Conservation (phyloP, 495 filamentous ascomycete genomes). For the Penicillium nucicola region DNA sequence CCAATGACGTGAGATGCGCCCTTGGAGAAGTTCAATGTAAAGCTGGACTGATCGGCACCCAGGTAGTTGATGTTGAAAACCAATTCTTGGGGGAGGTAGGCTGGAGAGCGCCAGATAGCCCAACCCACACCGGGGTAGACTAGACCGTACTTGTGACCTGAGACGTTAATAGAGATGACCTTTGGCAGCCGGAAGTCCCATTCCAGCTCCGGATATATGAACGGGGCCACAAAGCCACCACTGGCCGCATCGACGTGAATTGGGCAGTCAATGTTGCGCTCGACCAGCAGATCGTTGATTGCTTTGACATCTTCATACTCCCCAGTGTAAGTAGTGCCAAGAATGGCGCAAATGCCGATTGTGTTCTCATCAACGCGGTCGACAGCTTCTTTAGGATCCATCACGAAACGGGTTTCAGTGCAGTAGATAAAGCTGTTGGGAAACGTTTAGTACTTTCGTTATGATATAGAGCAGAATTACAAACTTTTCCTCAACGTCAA, state of each 20-base stretch:
- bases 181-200: constrained; percentile 89
- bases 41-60: constrained; percentile 89
- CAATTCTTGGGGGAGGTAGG: constrained; percentile 82
- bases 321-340: constrained; percentile 93
- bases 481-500: constrained; percentile 83
- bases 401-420: constrained; percentile 74
- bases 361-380: constrained; percentile 91
- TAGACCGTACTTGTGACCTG: constrained; percentile 81
- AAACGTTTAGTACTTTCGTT: too few relatives aligned
- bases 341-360: constrained; percentile 85
- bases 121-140: constrained; percentile 92
- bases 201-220: constrained; percentile 71
- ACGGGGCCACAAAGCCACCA: constrained; percentile 88
- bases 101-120: constrained; percentile 82
- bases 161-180: constrained; percentile 89
- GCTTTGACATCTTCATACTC: constrained; percentile 91
- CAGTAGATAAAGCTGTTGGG: constrained; percentile 61
- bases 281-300: constrained; percentile 76
- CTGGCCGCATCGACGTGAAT: constrained; percentile 92
- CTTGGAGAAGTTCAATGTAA: constrained; percentile 96
- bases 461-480: too few relatives aligned
- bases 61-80: constrained; percentile 99
- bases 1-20: constrained; percentile 90
- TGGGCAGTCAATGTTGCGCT: constrained; percentile 68
- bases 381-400: constrained; percentile 81